These are phyloP conservation scores for Cystofilobasidium bisporidii DNA, from an alignment of 768 basidiomycete genomes.

Conservation along the genomic window DNA sequence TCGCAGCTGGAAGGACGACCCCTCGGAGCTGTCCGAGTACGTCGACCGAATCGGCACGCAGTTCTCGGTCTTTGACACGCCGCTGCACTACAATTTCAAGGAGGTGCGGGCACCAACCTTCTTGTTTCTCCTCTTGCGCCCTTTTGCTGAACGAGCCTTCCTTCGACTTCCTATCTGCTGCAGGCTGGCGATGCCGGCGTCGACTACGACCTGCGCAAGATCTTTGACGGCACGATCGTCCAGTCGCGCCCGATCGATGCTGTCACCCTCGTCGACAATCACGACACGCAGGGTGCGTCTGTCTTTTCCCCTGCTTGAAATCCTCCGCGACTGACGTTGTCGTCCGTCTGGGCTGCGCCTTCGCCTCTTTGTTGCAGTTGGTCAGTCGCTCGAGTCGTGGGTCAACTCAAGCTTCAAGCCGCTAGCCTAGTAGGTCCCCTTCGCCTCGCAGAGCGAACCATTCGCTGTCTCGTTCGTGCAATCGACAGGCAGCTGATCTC, in stretches of 20 bases:
- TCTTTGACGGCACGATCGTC: conserved; percentile 62
- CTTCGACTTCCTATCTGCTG: too few relatives aligned
- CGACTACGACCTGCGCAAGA: conserved; percentile 63
- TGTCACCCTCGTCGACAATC: conserved; percentile 45
- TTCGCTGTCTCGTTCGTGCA: background rate
- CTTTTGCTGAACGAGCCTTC: too few relatives aligned
- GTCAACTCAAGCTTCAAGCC: conserved; percentile 32
- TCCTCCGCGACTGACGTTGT: too few relatives aligned
- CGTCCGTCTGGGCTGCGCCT: too few relatives aligned
- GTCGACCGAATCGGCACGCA: conserved; percentile 42
- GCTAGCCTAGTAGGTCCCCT: conserved; percentile 28
- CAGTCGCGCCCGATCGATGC: conserved; percentile 63
- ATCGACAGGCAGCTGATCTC: background rate
- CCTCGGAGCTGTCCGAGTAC: conserved; percentile 24
- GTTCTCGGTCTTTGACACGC: conserved; percentile 85
- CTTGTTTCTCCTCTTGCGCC: too few relatives aligned
- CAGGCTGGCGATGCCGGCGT: conserved; percentile 50
- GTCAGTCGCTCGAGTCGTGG: conserved; percentile 43
- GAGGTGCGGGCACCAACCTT: conserved; percentile 45
- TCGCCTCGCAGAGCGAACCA: too few relatives aligned
- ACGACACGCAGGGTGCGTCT: background rate
- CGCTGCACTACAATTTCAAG: conserved; percentile 73
- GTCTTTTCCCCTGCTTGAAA: too few relatives aligned
- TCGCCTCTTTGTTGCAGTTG: conserved; percentile 22
- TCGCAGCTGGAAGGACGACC: conserved; percentile 6